Evolutionary conservation across 352 stramenopile genomes (phyloP), one percentile per base, ranked within the genome.

Genomic region (Pythium oligandrum): DNA sequence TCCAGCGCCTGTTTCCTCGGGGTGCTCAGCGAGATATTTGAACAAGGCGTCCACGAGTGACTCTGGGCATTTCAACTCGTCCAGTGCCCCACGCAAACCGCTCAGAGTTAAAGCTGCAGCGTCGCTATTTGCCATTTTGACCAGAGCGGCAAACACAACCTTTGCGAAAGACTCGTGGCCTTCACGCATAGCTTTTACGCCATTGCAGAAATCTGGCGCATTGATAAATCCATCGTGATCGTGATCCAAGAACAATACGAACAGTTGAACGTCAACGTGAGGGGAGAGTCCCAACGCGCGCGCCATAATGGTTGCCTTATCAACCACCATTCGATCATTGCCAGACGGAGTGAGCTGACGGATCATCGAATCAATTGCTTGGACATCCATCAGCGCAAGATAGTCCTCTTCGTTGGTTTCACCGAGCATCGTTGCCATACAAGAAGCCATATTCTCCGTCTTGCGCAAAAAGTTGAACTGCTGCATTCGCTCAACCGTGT

Each of bases 391-490:
- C 34, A 89, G 71, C 11, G 70, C 60, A 31, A 68, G 57, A 61
- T 77, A 86, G 61, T 88, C 81, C 2, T 61, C 65, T 33, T 88
- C 81, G 35, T 64, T 79, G 17, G 63, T 67, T 32, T 86, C 74
- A 31, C 53, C 47, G 36, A 89, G 57, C 71, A 88, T 83, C 3
- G 42, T 70, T 6, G 64, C 67, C 65, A 91, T 75, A 53, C 83
- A 86, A 17, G 60, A 73, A 3, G 68, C 77, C 74, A 91, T 86
- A 53, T 84, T 88, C 52, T 89, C 71, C 38, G 81, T 87, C 57
- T 88, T 88, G 63, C 81, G 81, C 38, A 86, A 54, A 40, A 87
- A 86, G 61, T 89, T 91, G 64, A 88, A 91, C n/a, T 70, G 63
- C 60, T 91, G 71, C 37, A 91, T 75, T 34, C 76, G 82, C n/a